Conservation (phyloP, 2,329 filamentous ascomycete genomes). For the Sporothrix dimorphospora region DNA sequence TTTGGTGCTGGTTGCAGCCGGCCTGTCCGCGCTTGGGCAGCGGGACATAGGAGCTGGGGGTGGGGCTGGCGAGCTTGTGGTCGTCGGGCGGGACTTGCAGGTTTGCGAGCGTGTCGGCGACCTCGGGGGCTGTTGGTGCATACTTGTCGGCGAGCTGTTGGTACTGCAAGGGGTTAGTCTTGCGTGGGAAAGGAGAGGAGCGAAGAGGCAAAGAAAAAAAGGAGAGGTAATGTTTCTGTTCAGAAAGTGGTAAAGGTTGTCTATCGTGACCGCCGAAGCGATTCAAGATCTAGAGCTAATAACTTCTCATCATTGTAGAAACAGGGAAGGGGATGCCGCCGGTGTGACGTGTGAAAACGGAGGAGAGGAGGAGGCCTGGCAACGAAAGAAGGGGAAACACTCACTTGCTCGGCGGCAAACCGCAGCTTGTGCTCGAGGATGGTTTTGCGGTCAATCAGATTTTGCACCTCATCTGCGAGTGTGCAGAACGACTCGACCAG, state of each 20-base stretch:
- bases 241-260: constrained; percentile 54
- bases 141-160: constrained; percentile 69
- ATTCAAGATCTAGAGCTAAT: constrained; percentile 90
- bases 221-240: constrained; percentile 37
- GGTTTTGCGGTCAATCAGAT: constrained; percentile 64
- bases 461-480: constrained; percentile 67
- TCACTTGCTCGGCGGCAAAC: constrained; percentile 68
- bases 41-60: constrained; percentile 57
- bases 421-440: constrained; percentile 68
- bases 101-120: constrained; percentile 67
- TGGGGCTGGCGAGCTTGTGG: constrained; percentile 49
- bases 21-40: constrained; percentile 54
- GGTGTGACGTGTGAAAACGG: not conserved
- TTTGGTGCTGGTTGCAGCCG: constrained; percentile 57
- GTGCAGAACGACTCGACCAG: constrained; percentile 67
- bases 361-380: not conserved
- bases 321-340: not conserved
- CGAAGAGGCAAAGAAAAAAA: constrained; percentile 34
- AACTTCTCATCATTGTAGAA: constrained; percentile 48
- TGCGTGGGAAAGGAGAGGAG: constrained; percentile 12
- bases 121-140: constrained; percentile 66
- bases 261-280: constrained; percentile 64
- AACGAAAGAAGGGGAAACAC: constrained; percentile 35
- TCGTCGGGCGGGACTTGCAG: constrained; percentile 64
- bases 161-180: constrained; percentile 50